A percentile compares a stretch with the other conserved stretches of the same genome.
phyloP scores from a whole-genome alignment of 257 asterid species.

The Fraxinus quadrangulata region DNA sequence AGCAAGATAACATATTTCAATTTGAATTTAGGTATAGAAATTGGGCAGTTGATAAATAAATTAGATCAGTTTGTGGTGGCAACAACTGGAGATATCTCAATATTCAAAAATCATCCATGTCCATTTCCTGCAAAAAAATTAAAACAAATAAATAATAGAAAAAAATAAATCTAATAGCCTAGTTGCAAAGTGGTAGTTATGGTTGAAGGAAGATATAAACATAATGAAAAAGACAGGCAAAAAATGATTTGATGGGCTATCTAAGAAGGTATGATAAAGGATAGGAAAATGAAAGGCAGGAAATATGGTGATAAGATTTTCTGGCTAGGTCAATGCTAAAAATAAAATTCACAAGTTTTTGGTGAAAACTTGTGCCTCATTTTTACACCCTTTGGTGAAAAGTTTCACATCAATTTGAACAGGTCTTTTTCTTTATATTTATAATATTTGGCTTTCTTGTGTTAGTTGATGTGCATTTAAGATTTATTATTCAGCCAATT shows the following conservation, averaged over 20 bases:
- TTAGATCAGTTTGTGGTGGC: constrained; percentile 19
- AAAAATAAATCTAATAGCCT: neutral
- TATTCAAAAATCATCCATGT: constrained; percentile 2
- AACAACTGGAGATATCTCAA: constrained; percentile 14
- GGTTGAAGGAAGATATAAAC: constrained; percentile 9
- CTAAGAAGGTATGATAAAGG: constrained; percentile 18
- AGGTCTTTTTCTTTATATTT: constrained; percentile 11
- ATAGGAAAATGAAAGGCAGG: constrained; percentile 30
- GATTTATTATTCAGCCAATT: neutral
- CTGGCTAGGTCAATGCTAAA: constrained; percentile 33
- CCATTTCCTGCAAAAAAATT: neutral
- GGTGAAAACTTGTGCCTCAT: constrained; percentile 33
- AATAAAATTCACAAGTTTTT: constrained; percentile 25
- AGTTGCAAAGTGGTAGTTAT: constrained; percentile 25
- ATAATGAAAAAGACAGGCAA: constrained; percentile 8
- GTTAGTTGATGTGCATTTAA: neutral
- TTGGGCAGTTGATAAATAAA: constrained; percentile 16
- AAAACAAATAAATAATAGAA: neutral
- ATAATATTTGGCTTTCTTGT: neutral
- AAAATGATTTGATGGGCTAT: constrained; percentile 20
- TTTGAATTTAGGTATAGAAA: neutral
- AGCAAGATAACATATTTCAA: neutral
- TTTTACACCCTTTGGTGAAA: constrained; percentile 50
- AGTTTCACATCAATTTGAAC: constrained; percentile 44
- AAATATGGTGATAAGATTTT: constrained; percentile 39